These are phyloP conservation scores for Lasiodiplodia citricola DNA, from an alignment of 2,329 filamentous ascomycete species.

Conservation along the genomic window DNA sequence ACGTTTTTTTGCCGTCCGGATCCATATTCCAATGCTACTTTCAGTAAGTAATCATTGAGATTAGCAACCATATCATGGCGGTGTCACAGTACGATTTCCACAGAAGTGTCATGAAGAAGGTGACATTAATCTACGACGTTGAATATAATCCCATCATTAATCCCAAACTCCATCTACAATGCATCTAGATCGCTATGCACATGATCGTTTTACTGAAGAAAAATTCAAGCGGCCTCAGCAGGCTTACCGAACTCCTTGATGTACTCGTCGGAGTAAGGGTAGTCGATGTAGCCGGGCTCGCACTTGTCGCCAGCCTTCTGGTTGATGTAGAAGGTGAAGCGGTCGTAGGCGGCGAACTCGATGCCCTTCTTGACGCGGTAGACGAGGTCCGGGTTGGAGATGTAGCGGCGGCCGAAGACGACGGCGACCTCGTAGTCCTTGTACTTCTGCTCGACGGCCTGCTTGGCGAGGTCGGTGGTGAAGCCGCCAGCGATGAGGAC, in stretches of 20 bases:
- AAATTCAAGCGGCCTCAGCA: neutral
- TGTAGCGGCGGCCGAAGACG: slow-evolving; percentile 57
- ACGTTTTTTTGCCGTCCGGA: too few species aligned
- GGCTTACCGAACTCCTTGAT: slow-evolving; percentile 26
- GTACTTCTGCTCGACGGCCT: slow-evolving; percentile 47
- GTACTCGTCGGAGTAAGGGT: slow-evolving; percentile 47
- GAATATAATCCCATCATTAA: neutral
- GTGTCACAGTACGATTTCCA: neutral
- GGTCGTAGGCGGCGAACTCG: slow-evolving; percentile 50
- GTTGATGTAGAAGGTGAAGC: slow-evolving; percentile 51
- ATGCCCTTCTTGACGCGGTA: slow-evolving; percentile 53
- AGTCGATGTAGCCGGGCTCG: slow-evolving; percentile 48
- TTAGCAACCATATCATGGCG: too few species aligned
- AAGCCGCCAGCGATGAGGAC: slow-evolving; percentile 51
- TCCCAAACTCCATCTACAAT: neutral
- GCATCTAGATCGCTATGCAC: neutral
- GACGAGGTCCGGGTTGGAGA: slow-evolving; percentile 56
- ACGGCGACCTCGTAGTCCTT: slow-evolving; percentile 51
- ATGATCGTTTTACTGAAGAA: neutral
- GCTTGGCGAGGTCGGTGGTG: slow-evolving; percentile 45
- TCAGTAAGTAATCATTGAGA: too few species aligned
- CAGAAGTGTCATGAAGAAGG: neutral
- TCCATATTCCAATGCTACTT: too few species aligned
- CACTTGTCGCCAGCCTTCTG: slow-evolving; percentile 22
- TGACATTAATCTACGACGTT: neutral